Evolutionary conservation across 1,284 basidiomycete species (phyloP).

Genomic region (Malassezia yamatoensis): DNA sequence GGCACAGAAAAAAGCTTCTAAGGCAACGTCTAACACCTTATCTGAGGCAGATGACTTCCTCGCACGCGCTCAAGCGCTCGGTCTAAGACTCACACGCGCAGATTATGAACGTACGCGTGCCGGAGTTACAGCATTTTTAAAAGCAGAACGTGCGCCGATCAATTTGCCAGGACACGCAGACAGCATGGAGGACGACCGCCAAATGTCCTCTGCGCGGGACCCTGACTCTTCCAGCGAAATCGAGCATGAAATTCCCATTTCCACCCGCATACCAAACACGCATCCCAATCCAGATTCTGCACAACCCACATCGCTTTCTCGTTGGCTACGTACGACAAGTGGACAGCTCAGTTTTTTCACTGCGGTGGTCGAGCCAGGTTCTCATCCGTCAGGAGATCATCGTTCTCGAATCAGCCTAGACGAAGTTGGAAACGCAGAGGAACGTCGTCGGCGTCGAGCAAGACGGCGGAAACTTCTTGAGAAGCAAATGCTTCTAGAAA

Average conservation of each 20-base stretch:
- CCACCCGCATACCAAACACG: too few relatives aligned
- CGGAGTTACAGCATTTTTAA: constrained; percentile 42
- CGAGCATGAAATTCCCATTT: neutral
- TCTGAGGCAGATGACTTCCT: constrained; percentile 37
- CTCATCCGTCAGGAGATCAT: neutral
- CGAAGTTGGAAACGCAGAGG: constrained; percentile 30
- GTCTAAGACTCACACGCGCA: constrained; percentile 36
- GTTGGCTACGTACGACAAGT: constrained; percentile 20
- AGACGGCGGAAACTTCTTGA: constrained; percentile 22
- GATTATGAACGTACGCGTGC: constrained; percentile 43
- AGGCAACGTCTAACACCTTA: neutral
- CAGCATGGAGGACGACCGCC: neutral
- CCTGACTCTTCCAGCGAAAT: neutral
- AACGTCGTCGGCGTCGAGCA: constrained; percentile 22
- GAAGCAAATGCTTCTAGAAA: constrained; percentile 22
- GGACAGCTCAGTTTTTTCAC: constrained; percentile 32
- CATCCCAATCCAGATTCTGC: neutral
- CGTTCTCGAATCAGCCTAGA: constrained; percentile 25
- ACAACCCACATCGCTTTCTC: constrained; percentile 6
- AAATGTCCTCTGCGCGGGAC: neutral
- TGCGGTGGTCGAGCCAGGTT: constrained; percentile 21
- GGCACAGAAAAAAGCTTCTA: neutral
- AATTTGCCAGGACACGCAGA: constrained; percentile 2
- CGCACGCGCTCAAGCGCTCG: constrained; percentile 42
- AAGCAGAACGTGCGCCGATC: constrained; percentile 28